Evolutionary conservation across 495 filamentous ascomycete species (phyloP).

Genomic region (Thermochaetoides thermophila): DNA sequence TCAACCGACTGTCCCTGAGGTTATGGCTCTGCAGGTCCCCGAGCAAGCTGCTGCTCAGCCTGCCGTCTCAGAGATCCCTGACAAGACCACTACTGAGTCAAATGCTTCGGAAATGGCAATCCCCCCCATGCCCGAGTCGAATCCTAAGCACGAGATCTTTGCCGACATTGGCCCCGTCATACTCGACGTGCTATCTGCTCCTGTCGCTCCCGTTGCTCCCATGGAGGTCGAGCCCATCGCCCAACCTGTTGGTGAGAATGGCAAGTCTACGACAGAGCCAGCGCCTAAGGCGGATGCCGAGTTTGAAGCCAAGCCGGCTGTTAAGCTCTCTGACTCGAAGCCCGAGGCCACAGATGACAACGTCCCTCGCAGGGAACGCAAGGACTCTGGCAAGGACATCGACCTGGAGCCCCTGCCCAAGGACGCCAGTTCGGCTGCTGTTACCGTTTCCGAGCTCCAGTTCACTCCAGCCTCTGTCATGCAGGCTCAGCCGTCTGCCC

Average conservation of each 20-base stretch:
- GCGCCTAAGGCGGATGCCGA: background rate
- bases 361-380: slow-evolving; percentile 6
- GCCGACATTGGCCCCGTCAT: slow-evolving; percentile 1
- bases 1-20: no score
- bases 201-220: background rate
- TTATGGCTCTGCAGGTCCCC: no score
- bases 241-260: no score
- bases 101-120: no score
- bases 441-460: slow-evolving; percentile 6
- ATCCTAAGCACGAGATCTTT: no score
- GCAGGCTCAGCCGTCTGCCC: background rate
- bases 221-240: slow-evolving; percentile 3
- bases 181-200: slow-evolving; percentile 3
- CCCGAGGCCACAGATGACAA: background rate
- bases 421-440: slow-evolving; percentile 3
- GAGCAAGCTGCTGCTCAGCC: no score
- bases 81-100: no score
- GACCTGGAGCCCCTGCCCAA: slow-evolving; percentile 7
- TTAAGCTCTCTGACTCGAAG: background rate
- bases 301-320: background rate
- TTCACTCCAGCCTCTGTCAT: slow-evolving; percentile 2
- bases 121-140: no score
- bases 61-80: no score
- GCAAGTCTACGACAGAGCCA: no score
- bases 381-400: slow-evolving; percentile 17